Conservation (phyloP, 2,329 filamentous ascomycete genomes). For the Neofusicoccum sp. region DNA sequence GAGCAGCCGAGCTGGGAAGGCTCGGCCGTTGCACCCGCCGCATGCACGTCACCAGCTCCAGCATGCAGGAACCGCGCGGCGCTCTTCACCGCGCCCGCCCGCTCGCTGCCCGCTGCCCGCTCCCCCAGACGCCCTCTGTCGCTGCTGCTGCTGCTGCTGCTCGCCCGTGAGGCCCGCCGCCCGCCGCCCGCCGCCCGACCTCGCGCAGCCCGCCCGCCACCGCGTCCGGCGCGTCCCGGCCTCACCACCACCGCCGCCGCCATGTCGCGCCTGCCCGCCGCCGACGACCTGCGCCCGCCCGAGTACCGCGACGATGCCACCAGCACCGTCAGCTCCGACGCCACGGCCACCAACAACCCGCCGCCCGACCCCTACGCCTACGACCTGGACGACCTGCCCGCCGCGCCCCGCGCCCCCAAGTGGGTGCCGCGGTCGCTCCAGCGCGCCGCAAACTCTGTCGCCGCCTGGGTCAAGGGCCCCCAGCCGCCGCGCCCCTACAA, state of each 20-base stretch:
- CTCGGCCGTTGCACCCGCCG: background rate
- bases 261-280: background rate
- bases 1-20: background rate
- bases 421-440: conserved; percentile 55
- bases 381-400: conserved; percentile 33
- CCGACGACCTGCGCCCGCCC: conserved; percentile 3
- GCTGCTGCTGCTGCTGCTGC: background rate
- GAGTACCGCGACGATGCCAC: conserved; percentile 33
- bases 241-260: background rate
- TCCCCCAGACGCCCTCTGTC: background rate
- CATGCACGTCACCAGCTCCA: background rate
- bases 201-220: background rate
- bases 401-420: conserved; percentile 26
- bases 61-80: conserved; percentile 2
- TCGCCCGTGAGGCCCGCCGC: background rate
- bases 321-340: conserved; percentile 26
- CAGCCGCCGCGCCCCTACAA: conserved; percentile 49
- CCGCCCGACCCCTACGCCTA: conserved; percentile 28
- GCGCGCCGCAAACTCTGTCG: conserved; percentile 37
- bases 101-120: background rate
- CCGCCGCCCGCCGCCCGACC: conserved; percentile 1
- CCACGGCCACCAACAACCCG: conserved; percentile 24
- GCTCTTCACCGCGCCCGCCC: background rate
- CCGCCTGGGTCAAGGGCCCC: conserved; percentile 50
- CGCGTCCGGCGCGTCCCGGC: conserved; percentile 11